These are phyloP conservation scores for Buddleja alternifolia DNA, from an alignment of 257 asterid species.

Conservation along the genomic window DNA sequence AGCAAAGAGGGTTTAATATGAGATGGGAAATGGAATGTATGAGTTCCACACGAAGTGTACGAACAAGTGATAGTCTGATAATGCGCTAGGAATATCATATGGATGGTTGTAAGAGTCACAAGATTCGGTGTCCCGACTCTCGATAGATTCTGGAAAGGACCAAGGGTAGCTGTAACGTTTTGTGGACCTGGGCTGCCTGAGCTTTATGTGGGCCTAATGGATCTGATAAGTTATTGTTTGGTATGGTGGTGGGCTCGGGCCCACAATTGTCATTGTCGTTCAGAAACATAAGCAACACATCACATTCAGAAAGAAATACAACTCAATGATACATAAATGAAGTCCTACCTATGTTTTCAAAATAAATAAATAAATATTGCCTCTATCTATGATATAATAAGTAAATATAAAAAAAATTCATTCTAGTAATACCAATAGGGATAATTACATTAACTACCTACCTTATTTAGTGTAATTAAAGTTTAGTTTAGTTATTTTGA, in stretches of 20 bases:
- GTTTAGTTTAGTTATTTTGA: too few species aligned
- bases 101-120: too few species aligned
- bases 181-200: conserved; percentile 11
- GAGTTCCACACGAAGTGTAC: neutral
- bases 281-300: conserved; percentile 1
- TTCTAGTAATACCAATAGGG: too few species aligned
- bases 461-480: too few species aligned
- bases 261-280: conserved; percentile 21
- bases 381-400: too few species aligned
- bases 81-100: neutral
- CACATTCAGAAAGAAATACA: neutral
- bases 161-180: conserved; percentile 1
- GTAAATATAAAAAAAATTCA: too few species aligned
- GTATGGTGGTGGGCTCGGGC: conserved; percentile 29
- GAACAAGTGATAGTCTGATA: neutral
- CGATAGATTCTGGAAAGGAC: too few species aligned
- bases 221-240: neutral
- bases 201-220: conserved; percentile 21
- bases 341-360: neutral
- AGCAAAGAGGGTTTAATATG: neutral
- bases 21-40: conserved; percentile 11
- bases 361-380: neutral
- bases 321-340: neutral
- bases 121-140: too few species aligned
- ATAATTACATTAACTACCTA: too few species aligned